Conservation (phyloP, 1,284 basidiomycete genomes). For the Ganoderma lucidum region DNA sequence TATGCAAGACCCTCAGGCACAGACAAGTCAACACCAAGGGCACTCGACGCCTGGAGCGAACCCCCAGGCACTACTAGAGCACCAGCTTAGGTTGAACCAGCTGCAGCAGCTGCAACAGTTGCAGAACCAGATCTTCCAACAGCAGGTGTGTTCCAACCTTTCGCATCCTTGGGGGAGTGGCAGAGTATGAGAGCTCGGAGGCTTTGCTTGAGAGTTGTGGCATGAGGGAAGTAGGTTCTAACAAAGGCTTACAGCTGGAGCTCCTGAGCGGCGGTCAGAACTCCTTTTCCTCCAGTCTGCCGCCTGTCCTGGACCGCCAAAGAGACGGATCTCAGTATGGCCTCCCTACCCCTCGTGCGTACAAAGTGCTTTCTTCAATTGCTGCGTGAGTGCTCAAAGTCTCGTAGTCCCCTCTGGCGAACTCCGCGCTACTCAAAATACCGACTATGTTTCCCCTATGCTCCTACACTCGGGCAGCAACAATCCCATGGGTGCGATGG, state of each 20-base stretch:
- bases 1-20: constrained; percentile 41
- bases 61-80: constrained; percentile 57
- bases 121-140: constrained; percentile 85
- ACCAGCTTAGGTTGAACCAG: constrained; percentile 76
- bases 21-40: constrained; percentile 28
- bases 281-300: constrained; percentile 38
- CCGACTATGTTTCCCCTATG: constrained; percentile 72
- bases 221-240: neutral
- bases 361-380: constrained; percentile 11
- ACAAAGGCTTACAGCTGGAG: constrained; percentile 60
- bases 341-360: constrained; percentile 76
- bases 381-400: constrained; percentile 5
- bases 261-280: constrained; percentile 66
- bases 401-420: constrained; percentile 67
- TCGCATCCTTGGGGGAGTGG: constrained; percentile 2
- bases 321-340: constrained; percentile 58
- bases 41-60: constrained; percentile 39
- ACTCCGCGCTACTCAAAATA: constrained; percentile 64
- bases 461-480: constrained; percentile 48
- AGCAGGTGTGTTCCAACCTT: constrained; percentile 61
- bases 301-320: constrained; percentile 46
- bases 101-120: constrained; percentile 81
- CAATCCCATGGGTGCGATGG: constrained; percentile 34
- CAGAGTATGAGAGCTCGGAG: neutral
- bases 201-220: neutral